Evolutionary conservation across 495 filamentous ascomycete genomes (phyloP).

Genomic region (Parathielavia hyrcaniae): DNA sequence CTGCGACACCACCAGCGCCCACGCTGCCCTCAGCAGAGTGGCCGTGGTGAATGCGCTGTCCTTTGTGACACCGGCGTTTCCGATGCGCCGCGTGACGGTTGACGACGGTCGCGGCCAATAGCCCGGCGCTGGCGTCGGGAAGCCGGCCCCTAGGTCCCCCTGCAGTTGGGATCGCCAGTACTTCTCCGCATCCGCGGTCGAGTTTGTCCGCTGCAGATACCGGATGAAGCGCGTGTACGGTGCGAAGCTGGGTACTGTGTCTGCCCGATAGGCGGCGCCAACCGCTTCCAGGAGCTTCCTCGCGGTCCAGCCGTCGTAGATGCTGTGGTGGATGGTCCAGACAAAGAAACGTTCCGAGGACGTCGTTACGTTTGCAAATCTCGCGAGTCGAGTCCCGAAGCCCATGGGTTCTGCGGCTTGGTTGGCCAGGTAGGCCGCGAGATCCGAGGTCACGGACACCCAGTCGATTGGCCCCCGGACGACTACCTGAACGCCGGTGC

Average conservation of each 20-base stretch:
- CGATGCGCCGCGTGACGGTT: too few species aligned
- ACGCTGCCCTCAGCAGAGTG: slow-evolving; percentile 39
- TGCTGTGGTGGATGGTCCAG: slow-evolving; percentile 56
- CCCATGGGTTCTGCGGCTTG: too few species aligned
- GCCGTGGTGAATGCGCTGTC: slow-evolving; percentile 19
- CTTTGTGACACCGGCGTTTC: too few species aligned
- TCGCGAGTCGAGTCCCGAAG: slow-evolving; percentile 22
- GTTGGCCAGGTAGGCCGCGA: too few species aligned
- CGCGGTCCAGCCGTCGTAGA: slow-evolving; percentile 61
- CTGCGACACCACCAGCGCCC: slow-evolving; percentile 37
- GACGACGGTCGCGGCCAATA: slow-evolving; percentile 25
- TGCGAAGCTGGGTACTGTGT: not conserved
- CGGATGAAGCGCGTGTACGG: slow-evolving; percentile 32
- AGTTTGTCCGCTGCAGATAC: slow-evolving; percentile 22
- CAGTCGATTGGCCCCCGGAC: too few species aligned
- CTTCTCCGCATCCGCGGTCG: slow-evolving; percentile 16
- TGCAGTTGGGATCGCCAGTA: too few species aligned
- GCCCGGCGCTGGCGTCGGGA: slow-evolving; percentile 5
- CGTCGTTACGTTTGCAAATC: slow-evolving; percentile 23
- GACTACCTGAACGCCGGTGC: too few species aligned
- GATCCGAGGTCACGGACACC: too few species aligned
- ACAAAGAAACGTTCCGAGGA: slow-evolving; percentile 33
- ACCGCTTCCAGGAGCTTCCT: slow-evolving; percentile 44
- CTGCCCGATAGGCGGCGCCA: slow-evolving; percentile 27
- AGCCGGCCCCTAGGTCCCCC: slow-evolving; percentile 15